Base-by-base conservation (phyloP, 768 basidiomycete genomes). In the Dentipellis sp. region DNA sequence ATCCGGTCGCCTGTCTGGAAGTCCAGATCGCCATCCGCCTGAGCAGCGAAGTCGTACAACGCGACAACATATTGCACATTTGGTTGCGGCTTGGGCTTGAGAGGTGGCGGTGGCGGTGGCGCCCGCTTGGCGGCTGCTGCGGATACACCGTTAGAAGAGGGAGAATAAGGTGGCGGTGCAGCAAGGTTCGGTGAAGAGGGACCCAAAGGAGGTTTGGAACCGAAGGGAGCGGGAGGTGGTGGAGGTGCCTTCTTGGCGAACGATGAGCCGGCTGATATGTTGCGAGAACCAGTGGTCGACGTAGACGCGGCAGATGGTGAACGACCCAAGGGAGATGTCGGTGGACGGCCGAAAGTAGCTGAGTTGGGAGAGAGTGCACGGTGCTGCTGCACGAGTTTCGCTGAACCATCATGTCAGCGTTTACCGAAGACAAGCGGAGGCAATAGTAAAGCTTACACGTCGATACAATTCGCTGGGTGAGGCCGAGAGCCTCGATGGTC, bases 41-140 rank as follows among this genome's bases (percentile, higher is more conserved):
- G 94, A 17, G 97, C 92, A 37, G 77, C 78, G 67, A 95, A 99
- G 69, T 99, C 97, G 66, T 97, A 99, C 65, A 98, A 67, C 34
- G 97, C 97, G 10, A 91, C 86, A 22, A 94, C 93, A 65, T 92
- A 93, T 68, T 84, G 80, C 3, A 73, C 74, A 1, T 81, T 81
- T 34, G 78, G 75, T 68, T 88, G 90, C 5, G 91, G 91, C 67
- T 93, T 94, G 45, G 91, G 82, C 72, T 93, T 94, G 63, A 94
- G 66, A 2, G 93, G 87, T 8, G 95, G 95, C 0, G 95, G 95
- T 0, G 95, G 95, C 0, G 94, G 94, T 0, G 94, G 90, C 0
- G 87, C 82, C 64, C 86, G 81, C 71, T 88, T 91, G 39, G 79
- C 72, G 1, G 78, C 76, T 37, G 75, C 72, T 7, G 71, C 69